Percentiles rank a stretch among this genome's conserved stretches.
Evolutionary conservation across 768 basidiomycete genomes (phyloP).

Genomic region (Russula dissimulans): DNA sequence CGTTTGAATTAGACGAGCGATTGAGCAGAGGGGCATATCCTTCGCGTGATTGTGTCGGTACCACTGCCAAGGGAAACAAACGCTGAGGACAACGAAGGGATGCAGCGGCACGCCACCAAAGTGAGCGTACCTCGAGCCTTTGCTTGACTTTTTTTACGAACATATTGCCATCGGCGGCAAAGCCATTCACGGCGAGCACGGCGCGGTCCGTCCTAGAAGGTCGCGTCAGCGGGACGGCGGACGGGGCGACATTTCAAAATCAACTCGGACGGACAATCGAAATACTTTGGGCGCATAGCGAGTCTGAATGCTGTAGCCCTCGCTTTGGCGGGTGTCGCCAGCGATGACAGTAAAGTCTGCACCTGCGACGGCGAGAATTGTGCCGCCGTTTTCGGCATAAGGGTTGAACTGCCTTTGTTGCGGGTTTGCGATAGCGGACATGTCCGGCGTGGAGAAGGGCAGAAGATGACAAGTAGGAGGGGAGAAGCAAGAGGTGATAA

Average conservation of each 20-base stretch:
- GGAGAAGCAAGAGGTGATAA: not conserved
- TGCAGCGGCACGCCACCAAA: not conserved
- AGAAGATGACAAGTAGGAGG: not conserved
- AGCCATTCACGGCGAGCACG: slow-evolving; percentile 92
- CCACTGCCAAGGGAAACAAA: slow-evolving; percentile 49
- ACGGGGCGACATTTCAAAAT: not conserved
- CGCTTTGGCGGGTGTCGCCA: slow-evolving; percentile 92
- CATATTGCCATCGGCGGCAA: slow-evolving; percentile 95
- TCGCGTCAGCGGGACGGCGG: slow-evolving; percentile 3
- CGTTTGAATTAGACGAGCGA: slow-evolving; percentile 96
- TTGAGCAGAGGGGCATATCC: slow-evolving; percentile 92
- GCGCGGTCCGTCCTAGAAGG: slow-evolving; percentile 74
- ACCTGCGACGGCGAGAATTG: slow-evolving; percentile 93
- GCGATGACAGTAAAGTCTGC: slow-evolving; percentile 91
- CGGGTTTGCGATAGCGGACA: slow-evolving; percentile 22
- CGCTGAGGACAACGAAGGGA: not conserved
- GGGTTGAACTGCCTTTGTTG: slow-evolving; percentile 72
- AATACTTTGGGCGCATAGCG: slow-evolving; percentile 96
- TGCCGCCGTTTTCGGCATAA: slow-evolving; percentile 90
- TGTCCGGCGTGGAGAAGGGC: slow-evolving; percentile 13
- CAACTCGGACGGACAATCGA: slow-evolving; percentile 55
- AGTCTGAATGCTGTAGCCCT: slow-evolving; percentile 97
- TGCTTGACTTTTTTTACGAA: slow-evolving; percentile 96
- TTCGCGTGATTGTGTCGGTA: slow-evolving; percentile 95
- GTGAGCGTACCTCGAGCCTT: slow-evolving; percentile 71